Evolutionary conservation across 1,284 basidiomycete genomes (phyloP), one percentile per base, ranked within the genome.

Genomic region (Flammula alnicola): DNA sequence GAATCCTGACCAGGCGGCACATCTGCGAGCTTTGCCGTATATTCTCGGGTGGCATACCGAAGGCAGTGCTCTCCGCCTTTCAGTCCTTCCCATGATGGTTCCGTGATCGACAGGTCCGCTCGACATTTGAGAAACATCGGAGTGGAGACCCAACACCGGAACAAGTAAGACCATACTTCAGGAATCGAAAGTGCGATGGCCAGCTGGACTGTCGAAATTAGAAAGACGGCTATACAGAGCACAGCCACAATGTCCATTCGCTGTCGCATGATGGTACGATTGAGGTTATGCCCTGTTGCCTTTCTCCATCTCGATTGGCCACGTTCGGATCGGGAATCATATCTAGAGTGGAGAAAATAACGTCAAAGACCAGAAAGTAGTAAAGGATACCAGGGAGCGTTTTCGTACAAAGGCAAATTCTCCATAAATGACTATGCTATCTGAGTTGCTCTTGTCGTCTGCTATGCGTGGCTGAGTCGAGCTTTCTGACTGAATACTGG

Each of bases 31-130:
- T 46, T 51, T 4, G 65, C 64, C 2, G 65, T 64, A 36, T 66
- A 69, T 40, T 63, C 57, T 17, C 65, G 44, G n/a, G 63, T 63
- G 7, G 62, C 61, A 32, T 60, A 64, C 1, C 62, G 60, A 6
- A 63, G 51, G 46, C 65, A 69, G 25, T 61, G 62, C 31, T 63
- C 58, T 3, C 63, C 61, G 6, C 53, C 56, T 32, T 60, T 58
- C 14, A 63, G 64, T 3, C 63, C 63, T n/a, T 62, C 62, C 47
- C 62, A 65, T 44, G 50, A 44, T 2, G 46, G 40, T 22, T 48
- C 46, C 5, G 16, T 32, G 16, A 29, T 30, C 20, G 44, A 22
- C 35, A 47, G 26, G 14, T 45, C 46, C 5, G 17, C 37, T 6
- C 32, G 16, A 19, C 20, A 17, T n/a, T n/a, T 40, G 26, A 27